Evolutionary conservation across 179 eudicot species (phyloP), one percentile per base, ranked within the genome.

Genomic region (Sideroxylon spinosum): DNA sequence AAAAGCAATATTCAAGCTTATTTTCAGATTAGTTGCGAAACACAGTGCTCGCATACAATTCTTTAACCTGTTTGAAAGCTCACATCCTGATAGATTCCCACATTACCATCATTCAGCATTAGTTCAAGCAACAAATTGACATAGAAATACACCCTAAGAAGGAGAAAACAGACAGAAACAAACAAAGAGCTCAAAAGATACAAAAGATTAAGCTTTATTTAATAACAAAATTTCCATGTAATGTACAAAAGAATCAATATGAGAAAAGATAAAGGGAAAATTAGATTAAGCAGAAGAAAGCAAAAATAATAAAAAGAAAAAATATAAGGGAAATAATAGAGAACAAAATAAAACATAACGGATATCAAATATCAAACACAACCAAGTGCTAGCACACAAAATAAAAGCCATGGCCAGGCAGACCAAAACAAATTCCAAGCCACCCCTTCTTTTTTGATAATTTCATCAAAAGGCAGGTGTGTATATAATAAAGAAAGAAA

Each of bases 301-400:
- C 44, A 37, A 37, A 37, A 37, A 37, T 37, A 37, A 37, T 66
- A 14, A 29, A n/a, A 29, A 14, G 5, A 32, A 16, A 26, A 29
- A 19, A 28, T 66, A 29, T 9, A 28, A 66, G 29, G 48, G 70
- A 66, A 37, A 64, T 19, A 17, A 9, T 17, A 17, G 14, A 64
- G 46, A 64, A 64, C 68, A 26, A 64, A 26, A 89, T 46, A 53
- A 23, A 19, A 46, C 20, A 22, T n/a, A 20, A 14, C 4, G 7
- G 64, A 37, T 37, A 3, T 37, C 44, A 37, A 37, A 37, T 37
- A 37, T 37, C 44, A 37, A 37, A 37, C 44, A 37, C 44, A 37
- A 37, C 44, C 44, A 37, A 37, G 44, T 37, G 3, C 44, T 37
- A 37, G 44, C 44, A 37, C 44, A 37, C 44, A 37, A 37, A 37